phyloP scores from a whole-genome alignment of 768 basidiomycete species.

The Kwoniella newhampshirensis region DNA sequence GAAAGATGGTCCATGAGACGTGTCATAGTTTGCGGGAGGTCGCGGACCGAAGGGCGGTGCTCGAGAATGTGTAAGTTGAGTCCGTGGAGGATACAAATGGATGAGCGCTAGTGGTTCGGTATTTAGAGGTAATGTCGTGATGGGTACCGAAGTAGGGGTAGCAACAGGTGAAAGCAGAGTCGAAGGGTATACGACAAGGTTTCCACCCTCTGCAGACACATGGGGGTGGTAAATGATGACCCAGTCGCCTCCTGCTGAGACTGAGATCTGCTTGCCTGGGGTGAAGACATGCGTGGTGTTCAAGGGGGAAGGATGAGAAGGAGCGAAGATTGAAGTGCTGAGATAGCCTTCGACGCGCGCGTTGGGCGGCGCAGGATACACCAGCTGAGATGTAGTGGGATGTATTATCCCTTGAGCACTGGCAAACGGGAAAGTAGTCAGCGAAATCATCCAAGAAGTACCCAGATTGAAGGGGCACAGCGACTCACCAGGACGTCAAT shows the following conservation, averaged over 20 bases:
- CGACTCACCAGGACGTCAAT: slow-evolving; percentile 14
- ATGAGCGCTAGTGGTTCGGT: slow-evolving; percentile 20
- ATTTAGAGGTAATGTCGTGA: slow-evolving; percentile 24
- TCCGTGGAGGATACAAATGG: slow-evolving; percentile 31
- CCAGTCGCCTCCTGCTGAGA: slow-evolving; percentile 30
- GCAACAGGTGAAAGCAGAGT: slow-evolving; percentile 25
- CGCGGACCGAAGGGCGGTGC: slow-evolving; percentile 27
- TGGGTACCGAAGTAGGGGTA: slow-evolving; percentile 15
- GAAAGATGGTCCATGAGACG: slow-evolving; percentile 26
- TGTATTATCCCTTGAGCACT: slow-evolving; percentile 24
- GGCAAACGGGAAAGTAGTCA: neutral
- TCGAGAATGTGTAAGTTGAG: neutral
- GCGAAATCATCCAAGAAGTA: no score
- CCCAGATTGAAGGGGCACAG: no score
- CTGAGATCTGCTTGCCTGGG: slow-evolving; percentile 19
- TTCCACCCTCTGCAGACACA: slow-evolving; percentile 22
- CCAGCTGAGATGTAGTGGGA: slow-evolving; percentile 22
- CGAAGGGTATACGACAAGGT: slow-evolving; percentile 34
- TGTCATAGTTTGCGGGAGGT: slow-evolving; percentile 15
- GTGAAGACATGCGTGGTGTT: slow-evolving; percentile 23
- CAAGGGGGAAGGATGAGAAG: slow-evolving; percentile 24
- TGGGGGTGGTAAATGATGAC: slow-evolving; percentile 35
- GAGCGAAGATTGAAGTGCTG: slow-evolving; percentile 19
- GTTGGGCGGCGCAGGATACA: slow-evolving; percentile 28
- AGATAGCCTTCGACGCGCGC: slow-evolving; percentile 16